Conservation (phyloP, 2,329 filamentous ascomycete genomes). For the Talaromyces verruculosus region DNA sequence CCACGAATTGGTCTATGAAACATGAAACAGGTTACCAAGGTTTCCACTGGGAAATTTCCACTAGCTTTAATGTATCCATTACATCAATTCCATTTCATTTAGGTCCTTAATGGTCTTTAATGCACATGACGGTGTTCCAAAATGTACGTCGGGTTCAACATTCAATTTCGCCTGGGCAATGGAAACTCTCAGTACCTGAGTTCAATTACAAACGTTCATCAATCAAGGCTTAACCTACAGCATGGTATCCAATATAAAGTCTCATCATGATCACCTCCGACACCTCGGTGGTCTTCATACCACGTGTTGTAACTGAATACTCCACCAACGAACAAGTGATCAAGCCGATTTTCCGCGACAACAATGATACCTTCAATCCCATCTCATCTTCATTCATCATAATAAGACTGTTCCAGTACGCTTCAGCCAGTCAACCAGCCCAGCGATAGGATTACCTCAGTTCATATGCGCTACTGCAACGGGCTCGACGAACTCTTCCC, state of each 20-base stretch:
- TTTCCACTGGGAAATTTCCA: not conserved
- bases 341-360: conserved; percentile 9
- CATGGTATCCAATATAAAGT: not conserved
- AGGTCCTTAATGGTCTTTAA: not conserved
- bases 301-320: not conserved
- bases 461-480: not conserved
- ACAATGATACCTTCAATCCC: not conserved
- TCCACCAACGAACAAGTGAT: not conserved
- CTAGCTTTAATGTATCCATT: not conserved
- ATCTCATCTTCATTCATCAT: not conserved
- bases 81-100: not conserved
- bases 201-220: not conserved
- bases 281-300: not conserved
- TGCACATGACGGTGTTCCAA: not conserved
- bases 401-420: not conserved
- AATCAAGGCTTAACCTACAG: not conserved
- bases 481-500: not conserved
- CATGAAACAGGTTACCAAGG: not conserved
- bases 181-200: not conserved
- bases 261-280: not conserved
- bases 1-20: not conserved
- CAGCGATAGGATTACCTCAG: not conserved
- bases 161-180: not conserved
- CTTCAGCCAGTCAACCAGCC: not conserved
- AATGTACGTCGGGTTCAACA: not conserved